phyloP scores from a whole-genome alignment of 192 early-diverging fungal species.

The Powellomyces hirtus region DNA sequence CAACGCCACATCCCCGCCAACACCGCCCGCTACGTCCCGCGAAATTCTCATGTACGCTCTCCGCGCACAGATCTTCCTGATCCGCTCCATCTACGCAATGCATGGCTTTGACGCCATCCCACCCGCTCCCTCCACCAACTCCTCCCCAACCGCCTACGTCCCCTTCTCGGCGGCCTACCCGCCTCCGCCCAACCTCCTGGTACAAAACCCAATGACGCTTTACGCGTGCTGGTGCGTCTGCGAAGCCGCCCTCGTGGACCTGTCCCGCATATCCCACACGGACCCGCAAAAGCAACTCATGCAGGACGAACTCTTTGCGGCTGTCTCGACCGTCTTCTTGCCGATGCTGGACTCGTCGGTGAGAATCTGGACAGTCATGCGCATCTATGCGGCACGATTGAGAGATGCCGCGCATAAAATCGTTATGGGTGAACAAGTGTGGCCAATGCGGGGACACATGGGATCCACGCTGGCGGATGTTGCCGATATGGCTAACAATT shows the following conservation, averaged over 20 bases:
- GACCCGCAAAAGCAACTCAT: not conserved
- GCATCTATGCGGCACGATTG: conserved; percentile 11
- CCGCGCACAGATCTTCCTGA: conserved; percentile 11
- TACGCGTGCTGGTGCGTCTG: not conserved
- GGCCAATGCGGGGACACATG: not conserved
- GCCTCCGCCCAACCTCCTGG: conserved; percentile 7
- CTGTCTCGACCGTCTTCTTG: conserved; percentile 1
- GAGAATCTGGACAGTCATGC: conserved; percentile 10
- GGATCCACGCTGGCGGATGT: too few relatives aligned
- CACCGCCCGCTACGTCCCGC: not conserved
- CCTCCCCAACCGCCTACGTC: not conserved
- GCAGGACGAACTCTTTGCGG: not conserved
- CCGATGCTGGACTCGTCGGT: conserved; percentile 9
- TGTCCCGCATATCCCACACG: not conserved
- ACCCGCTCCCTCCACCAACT: not conserved
- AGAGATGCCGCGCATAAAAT: not conserved
- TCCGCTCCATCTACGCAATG: conserved; percentile 22
- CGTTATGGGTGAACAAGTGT: not conserved
- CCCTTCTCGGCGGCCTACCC: not conserved
- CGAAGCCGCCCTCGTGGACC: not conserved
- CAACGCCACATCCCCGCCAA: too few relatives aligned
- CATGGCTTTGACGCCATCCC: conserved; percentile 21
- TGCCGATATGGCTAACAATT: too few relatives aligned
- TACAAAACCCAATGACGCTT: conserved; percentile 19
- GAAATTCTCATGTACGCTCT: conserved; percentile 13